Base-by-base conservation (phyloP, 106 monocot genomes). In the Chionographis japonica region DNA sequence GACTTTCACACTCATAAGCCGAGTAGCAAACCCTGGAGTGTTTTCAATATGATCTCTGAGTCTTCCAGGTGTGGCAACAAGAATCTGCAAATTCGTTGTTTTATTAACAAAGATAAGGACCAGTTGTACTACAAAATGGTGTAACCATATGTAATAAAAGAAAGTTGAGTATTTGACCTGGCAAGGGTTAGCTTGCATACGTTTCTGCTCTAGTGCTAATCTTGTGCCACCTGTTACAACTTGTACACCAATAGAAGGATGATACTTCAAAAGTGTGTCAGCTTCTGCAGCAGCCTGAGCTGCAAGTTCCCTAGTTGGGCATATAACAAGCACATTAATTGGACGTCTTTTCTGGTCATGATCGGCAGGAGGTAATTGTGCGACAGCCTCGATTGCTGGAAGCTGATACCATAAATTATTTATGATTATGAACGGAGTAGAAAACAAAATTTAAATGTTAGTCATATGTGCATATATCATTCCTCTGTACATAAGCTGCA, bases 41-140 rank as follows among this genome's bases (percentile, higher is more conserved):
- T 88, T 91, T 63, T 87, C 81, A 54, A 87, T 82, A 67, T 91
- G 91, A 63, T 91, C 91, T 20, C 74, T 74, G 35, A 91, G 84
- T 37, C 91, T 85, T 70, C 91, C 91, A 51, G 91, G 91, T 18
- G 91, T 91, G 14, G 91, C 91, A 50, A 91, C 77, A 54, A 91
- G 87, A 72, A 91, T 91, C 91, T 91, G 74, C 41, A 10, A 2
- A 50, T 27, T 2, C 16, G 9, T 50, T 66, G 38, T 20, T 56
- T 7, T 17, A n/a, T 60, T 42, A 60, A 18, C 58, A 70, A 49
- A 20, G 37, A 13, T 14, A 56, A 56, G 55, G 17, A 42, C 27
- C 27, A 3, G 9, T 41, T 37, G 41, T 3, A 58, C 42, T 3
- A 3, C 2, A 8, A 36, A 58, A 36, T 36, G 58, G 27, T 27